phyloP scores from a whole-genome alignment of 2,329 filamentous ascomycete genomes.

The Microdochium bolleyi region DNA sequence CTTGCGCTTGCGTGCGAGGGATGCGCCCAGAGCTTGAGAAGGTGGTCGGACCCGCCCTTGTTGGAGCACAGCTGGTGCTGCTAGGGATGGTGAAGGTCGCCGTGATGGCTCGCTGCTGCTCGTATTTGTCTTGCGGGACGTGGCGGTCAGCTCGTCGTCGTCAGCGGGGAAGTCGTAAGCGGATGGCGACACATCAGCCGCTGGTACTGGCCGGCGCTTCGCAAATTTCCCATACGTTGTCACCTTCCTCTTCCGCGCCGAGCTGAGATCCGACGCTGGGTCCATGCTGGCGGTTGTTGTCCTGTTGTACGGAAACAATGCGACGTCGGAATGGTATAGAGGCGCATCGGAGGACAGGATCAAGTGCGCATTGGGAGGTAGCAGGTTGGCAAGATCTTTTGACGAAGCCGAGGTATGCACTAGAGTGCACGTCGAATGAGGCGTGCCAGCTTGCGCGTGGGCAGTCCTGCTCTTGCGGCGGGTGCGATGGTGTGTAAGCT shows the following conservation, averaged over 20 bases:
- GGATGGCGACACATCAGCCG: conserved; percentile 1
- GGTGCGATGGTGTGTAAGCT: not conserved
- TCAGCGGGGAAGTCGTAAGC: conserved; percentile 14
- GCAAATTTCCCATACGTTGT: conserved; percentile 18
- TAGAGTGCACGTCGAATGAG: no score
- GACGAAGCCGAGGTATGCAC: not conserved
- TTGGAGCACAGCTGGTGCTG: not conserved
- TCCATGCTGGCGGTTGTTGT: conserved; percentile 11
- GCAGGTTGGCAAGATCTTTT: not conserved
- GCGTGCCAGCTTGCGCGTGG: no score
- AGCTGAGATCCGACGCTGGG: conserved; percentile 12
- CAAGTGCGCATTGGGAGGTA: not conserved
- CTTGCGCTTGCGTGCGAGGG: conserved; percentile 19
- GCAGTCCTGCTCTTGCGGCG: not conserved
- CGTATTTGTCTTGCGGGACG: conserved; percentile 10
- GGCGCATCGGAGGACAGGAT: not conserved
- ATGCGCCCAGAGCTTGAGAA: not conserved
- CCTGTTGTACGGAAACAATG: not conserved
- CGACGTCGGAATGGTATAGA: not conserved
- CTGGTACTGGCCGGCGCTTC: not conserved
- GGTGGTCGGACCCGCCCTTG: not conserved
- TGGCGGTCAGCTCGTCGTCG: conserved; percentile 11
- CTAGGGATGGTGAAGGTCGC: conserved; percentile 9
- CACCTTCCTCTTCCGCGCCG: conserved; percentile 16
- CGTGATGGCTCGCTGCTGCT: conserved; percentile 9